Evolutionary conservation across 495 filamentous ascomycete species (phyloP), one percentile per base, ranked within the genome.

Genomic region (Hypomontagnella monticulosa): DNA sequence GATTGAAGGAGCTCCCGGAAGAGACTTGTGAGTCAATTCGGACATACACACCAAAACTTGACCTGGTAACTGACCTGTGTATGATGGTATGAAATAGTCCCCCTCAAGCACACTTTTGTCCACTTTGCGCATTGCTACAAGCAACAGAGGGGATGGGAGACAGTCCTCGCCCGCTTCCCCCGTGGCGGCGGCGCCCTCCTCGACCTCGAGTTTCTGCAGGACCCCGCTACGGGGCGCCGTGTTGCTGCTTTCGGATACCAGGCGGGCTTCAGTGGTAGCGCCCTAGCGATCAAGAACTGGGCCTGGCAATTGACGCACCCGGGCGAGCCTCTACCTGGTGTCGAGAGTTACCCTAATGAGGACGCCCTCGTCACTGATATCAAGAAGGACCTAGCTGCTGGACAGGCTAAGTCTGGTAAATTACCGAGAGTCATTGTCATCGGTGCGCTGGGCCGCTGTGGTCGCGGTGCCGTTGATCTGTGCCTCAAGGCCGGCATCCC

Each of bases 1-100:
- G 95, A 36, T 83, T 99, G 47, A 99, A 99, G 84, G 95, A 97
- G 80, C 83, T 97, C 12, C 91, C 91, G 5, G 93, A 96, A 72
- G 90, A 96, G 69, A 87, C 88, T 32, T 93, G 84, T 83, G 75
- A 77, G 81, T 75, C 18, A 30, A 4, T 37, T 42, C 37, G 23
- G 15, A 52, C 8, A 42, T 27, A 43, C 44, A 47, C 4, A 16
- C 9, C n/a, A 19, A 32, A 41, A 37, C n/a, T n/a, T 5, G 19
- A 52, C 4, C 2, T 34, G 8, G 6, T 36, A 14, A 47, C 60
- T 63, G 44, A 71, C 16, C 12, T 18, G 32, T 62, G 12, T 27
- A 42, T 6, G 11, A 20, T 40, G 0, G 12, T 15, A 44, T 40
- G 42, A 14, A 32, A 12, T 37, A 87, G 83, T 93, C 72, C 93